A percentile compares a stretch with the other conserved stretches of the same genome.
Evolutionary conservation across 805 yeast genomes (phyloP).

Genomic region (Tetrapisispora fleetii): DNA sequence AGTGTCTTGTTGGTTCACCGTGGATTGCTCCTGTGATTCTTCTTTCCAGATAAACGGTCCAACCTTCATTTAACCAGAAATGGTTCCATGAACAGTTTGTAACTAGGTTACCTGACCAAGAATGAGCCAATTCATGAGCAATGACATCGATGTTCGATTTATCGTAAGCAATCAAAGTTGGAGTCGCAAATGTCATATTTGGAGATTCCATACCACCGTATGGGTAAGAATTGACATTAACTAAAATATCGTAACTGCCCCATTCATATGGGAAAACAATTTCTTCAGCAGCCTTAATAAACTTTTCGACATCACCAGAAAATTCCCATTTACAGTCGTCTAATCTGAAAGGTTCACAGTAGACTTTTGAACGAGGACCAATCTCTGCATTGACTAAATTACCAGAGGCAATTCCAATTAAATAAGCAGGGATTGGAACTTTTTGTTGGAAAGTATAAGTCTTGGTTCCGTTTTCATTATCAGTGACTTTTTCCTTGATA

Average conservation of each 20-base stretch:
- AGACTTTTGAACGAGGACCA: constrained; percentile 83
- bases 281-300: constrained; percentile 67
- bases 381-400: constrained; percentile 54
- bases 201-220: constrained; percentile 97
- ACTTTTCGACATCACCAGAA: constrained; percentile 68
- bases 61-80: constrained; percentile 91
- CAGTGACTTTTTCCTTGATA: constrained; percentile 23
- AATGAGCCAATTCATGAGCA: constrained; percentile 89
- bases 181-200: constrained; percentile 82
- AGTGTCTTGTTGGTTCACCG: constrained; percentile 70
- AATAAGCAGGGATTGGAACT: constrained; percentile 77
- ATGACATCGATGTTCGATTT: constrained; percentile 79
- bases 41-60: constrained; percentile 90
- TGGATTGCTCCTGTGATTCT: constrained; percentile 69
- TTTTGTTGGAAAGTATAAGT: constrained; percentile 54
- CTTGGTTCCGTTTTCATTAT: constrained; percentile 9
- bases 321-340: constrained; percentile 70
- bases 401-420: constrained; percentile 80
- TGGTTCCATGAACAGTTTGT: constrained; percentile 90
- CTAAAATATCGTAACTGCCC: constrained; percentile 70
- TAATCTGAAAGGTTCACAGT: constrained; percentile 63
- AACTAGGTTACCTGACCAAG: constrained; percentile 87
- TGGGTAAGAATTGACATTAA: constrained; percentile 69
- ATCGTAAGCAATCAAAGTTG: constrained; percentile 78
- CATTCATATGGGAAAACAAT: constrained; percentile 71